Evolutionary conservation across 306 rosid genomes (phyloP), one percentile per base, ranked within the genome.

Genomic region (Vigna mungo): DNA sequence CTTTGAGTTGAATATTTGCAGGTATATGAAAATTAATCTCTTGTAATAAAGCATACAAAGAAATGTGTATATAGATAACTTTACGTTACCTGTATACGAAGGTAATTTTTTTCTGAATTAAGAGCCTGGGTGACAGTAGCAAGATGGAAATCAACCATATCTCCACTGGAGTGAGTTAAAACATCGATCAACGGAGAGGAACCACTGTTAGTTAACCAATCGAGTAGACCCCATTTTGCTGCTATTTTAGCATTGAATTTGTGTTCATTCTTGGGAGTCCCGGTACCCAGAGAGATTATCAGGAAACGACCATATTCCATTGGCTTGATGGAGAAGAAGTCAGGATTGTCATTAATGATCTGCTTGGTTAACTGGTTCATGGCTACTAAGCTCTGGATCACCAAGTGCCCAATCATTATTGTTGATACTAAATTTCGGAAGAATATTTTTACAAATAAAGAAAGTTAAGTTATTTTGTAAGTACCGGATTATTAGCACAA

Each of bases 401-500:
- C 9, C 8, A 62, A 48, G 0, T 37, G 21, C 18, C 1, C n/a
- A n/a, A 17, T 52, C 44, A 39, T 39, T 39, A 39, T 9, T 39
- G 2, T 9, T 39, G 2, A 39, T 39, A 9, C 0, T 39, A 37
- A 37, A 37, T 37, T 37, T 37, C 2, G 41, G 41, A 37, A 6
- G 41, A 37, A 6, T 6, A 8, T 37, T 54, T 54, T 49, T 16
- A 49, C 16, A 49, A 15, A 1, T 49, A 49, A 79, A 84, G 25
- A 9, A 27, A 84, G 16, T 27, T 30, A n/a, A 30, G 9, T 59
- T 21, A 34, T 27, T 23, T 13, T 14, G 21, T 17, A 63, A n/a
- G 12, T 65, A 20, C 92, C 71, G 91, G 96, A 82, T 90, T 85
- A 36, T 90, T 90, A 7, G 92, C 92, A 44, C 90, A 88, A 44